Base-by-base conservation (phyloP, 352 stramenopile species). In the Pythium inflatum region DNA sequence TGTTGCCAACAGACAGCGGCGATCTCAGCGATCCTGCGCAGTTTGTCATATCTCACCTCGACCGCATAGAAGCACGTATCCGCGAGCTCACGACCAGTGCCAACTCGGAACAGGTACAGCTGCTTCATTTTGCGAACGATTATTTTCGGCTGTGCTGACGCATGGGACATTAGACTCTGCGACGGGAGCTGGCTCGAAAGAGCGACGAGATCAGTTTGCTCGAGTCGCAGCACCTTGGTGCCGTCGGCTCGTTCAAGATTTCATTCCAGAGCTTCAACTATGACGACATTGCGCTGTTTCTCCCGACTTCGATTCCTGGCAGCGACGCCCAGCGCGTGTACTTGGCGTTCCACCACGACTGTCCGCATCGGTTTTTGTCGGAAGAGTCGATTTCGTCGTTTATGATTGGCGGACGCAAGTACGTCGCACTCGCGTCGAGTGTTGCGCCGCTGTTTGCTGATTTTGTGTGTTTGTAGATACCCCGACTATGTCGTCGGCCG, bases 301-400 rank as follows among this genome's bases (percentile, higher is more conserved):
- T 96, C 41, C 89, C 89, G 0, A 96, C 87, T 5, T 96, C 88
- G 11, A 87, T 85, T 13, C 89, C 89, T 0, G 85, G 82, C 18
- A 93, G 82, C 61, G 86, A 92, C 43, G 71, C 76, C 5, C 79
- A 93, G 66, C 85, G 88, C 7, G 87, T 95, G 63, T 96, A 96
- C 70, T 64, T 96, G 48, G 89, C 89, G 30, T 96, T 96, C 70
- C 89, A 96, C 50, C 77, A 94, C 2, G 87, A 85, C 22, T 96
- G 89, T 57, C 89, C 89, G 31, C 83, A 96, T 62, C 89, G 89
- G 18, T 96, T 95, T 68, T 68, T 96, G 18, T 93, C 89, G 33
- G 87, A 93, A 63, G 89, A 96, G 68, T 96, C 89, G 45, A 94
- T 96, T 67, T 91, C 86, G 41, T 94, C 87, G 45, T 96, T 95